Evolutionary conservation across 2,329 filamentous ascomycete genomes (phyloP).

Genomic region (Hypoxylon sp.): DNA sequence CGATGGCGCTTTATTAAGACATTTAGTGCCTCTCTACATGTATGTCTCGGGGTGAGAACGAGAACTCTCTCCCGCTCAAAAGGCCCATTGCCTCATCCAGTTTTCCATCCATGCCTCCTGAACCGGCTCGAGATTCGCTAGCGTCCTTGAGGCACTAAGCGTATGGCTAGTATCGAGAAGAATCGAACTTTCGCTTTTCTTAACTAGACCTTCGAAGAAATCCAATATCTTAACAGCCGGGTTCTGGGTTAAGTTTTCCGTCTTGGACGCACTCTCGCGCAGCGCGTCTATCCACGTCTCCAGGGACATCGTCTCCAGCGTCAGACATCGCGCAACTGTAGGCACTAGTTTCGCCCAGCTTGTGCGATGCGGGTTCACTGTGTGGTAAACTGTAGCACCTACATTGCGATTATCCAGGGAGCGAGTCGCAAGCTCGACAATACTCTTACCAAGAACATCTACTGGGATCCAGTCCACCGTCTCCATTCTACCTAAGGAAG

Average conservation of each 20-base stretch:
- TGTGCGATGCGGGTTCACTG: slow-evolving; percentile 38
- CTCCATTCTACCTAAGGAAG: slow-evolving; percentile 35
- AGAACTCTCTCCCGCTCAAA: slow-evolving; percentile 3
- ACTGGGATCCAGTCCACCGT: slow-evolving; percentile 45
- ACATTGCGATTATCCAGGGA: not conserved
- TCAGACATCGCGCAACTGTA: slow-evolving; percentile 20
- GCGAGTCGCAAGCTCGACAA: slow-evolving; percentile 41
- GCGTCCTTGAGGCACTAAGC: slow-evolving; percentile 17
- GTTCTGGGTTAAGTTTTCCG: slow-evolving; percentile 19
- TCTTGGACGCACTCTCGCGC: slow-evolving; percentile 31
- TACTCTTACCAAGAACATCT: slow-evolving; percentile 30
- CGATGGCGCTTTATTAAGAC: not conserved
- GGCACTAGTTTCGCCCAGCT: slow-evolving; percentile 38
- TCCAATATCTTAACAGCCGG: slow-evolving; percentile 34
- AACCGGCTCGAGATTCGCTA: slow-evolving; percentile 23
- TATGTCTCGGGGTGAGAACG: not conserved
- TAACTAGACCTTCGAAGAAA: slow-evolving; percentile 26
- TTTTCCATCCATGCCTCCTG: slow-evolving; percentile 22
- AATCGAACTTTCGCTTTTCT: not conserved
- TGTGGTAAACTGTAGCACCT: slow-evolving; percentile 42
- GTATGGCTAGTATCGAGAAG: slow-evolving; percentile 16
- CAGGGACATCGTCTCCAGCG: slow-evolving; percentile 36
- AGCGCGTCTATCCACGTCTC: slow-evolving; percentile 40
- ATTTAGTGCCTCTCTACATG: not conserved
- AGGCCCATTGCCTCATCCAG: slow-evolving; percentile 37